These are phyloP conservation scores for Fragaria vesca DNA, from an alignment of 306 rosid species.

Conservation along the genomic window DNA sequence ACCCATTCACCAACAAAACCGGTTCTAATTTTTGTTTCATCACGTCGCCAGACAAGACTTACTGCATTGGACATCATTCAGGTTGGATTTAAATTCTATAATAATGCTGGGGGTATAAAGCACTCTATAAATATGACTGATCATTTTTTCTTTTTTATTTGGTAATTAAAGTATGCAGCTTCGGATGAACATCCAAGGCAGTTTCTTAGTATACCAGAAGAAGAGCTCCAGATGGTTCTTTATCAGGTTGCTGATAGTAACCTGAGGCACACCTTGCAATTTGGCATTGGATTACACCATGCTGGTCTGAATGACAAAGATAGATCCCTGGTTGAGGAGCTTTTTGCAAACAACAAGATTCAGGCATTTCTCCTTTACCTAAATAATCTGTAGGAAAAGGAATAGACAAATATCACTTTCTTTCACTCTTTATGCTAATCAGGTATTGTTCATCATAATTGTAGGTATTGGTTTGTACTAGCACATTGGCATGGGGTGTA, in stretches of 20 bases:
- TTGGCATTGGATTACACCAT: slow-evolving; percentile 94
- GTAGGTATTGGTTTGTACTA: slow-evolving; percentile 90
- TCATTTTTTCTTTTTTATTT: slow-evolving; percentile 19
- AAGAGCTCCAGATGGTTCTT: slow-evolving; percentile 83
- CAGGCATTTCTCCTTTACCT: slow-evolving; percentile 63
- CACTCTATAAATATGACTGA: slow-evolving; percentile 20
- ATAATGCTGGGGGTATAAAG: slow-evolving; percentile 22
- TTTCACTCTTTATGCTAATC: slow-evolving; percentile 23
- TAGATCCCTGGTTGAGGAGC: slow-evolving; percentile 91
- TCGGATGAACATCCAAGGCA: slow-evolving; percentile 91
- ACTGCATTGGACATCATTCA: slow-evolving; percentile 94
- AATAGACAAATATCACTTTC: neutral
- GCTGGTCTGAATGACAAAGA: slow-evolving; percentile 96
- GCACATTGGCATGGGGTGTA: slow-evolving; percentile 99
- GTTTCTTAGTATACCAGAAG: slow-evolving; percentile 83
- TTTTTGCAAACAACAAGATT: slow-evolving; percentile 89
- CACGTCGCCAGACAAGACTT: slow-evolving; percentile 96
- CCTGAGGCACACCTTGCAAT: slow-evolving; percentile 92
- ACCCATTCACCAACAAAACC: slow-evolving; percentile 97
- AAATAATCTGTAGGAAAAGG: slow-evolving; percentile 5
- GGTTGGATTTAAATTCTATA: slow-evolving; percentile 38
- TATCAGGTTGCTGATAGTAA: slow-evolving; percentile 89
- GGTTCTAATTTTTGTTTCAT: slow-evolving; percentile 95
- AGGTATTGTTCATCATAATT: slow-evolving; percentile 18
- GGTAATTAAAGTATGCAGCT: slow-evolving; percentile 70